Evolutionary conservation across 2,329 filamentous ascomycete species (phyloP).

Genomic region (Sarocladiaceae sp.): DNA sequence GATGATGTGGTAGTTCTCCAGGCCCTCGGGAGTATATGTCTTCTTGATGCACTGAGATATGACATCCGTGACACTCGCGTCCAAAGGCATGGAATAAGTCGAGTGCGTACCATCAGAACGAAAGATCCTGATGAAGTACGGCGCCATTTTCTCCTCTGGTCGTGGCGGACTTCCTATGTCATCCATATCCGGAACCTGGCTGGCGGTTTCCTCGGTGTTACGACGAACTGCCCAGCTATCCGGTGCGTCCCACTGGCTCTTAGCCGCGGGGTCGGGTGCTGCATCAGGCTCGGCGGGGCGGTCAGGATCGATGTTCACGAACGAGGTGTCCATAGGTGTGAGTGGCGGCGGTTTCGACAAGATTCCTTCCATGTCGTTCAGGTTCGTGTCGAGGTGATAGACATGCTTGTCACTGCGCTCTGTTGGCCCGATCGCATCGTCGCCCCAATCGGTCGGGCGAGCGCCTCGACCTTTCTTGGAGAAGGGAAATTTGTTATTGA

Average conservation of each 20-base stretch:
- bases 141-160: slow-evolving; percentile 66
- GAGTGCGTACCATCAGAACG: slow-evolving; percentile 90
- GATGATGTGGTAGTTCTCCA: slow-evolving; percentile 93
- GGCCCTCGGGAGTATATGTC: slow-evolving; percentile 81
- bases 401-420: slow-evolving; percentile 55
- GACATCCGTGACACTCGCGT: slow-evolving; percentile 79
- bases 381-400: slow-evolving; percentile 79
- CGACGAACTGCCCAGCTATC: slow-evolving; percentile 94
- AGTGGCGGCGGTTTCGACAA: slow-evolving; percentile 64
- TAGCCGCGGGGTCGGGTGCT: slow-evolving; percentile 21
- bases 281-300: slow-evolving; percentile 22
- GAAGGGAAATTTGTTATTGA: slow-evolving; percentile 59
- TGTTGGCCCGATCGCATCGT: slow-evolving; percentile 54
- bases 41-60: slow-evolving; percentile 90
- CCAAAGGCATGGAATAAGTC: slow-evolving; percentile 77
- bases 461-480: slow-evolving; percentile 47
- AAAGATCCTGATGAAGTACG: slow-evolving; percentile 94
- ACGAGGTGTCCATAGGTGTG: slow-evolving; percentile 60
- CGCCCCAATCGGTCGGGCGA: slow-evolving; percentile 44
- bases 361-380: slow-evolving; percentile 88
- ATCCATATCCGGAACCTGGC: slow-evolving; percentile 51
- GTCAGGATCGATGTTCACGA: slow-evolving; percentile 40
- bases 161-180: slow-evolving; percentile 61
- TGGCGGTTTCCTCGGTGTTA: slow-evolving; percentile 59
- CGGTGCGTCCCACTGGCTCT: slow-evolving; percentile 80